Base-by-base conservation (phyloP, 2,329 filamentous ascomycete genomes). In the Ascochyta viciae-villosae region DNA sequence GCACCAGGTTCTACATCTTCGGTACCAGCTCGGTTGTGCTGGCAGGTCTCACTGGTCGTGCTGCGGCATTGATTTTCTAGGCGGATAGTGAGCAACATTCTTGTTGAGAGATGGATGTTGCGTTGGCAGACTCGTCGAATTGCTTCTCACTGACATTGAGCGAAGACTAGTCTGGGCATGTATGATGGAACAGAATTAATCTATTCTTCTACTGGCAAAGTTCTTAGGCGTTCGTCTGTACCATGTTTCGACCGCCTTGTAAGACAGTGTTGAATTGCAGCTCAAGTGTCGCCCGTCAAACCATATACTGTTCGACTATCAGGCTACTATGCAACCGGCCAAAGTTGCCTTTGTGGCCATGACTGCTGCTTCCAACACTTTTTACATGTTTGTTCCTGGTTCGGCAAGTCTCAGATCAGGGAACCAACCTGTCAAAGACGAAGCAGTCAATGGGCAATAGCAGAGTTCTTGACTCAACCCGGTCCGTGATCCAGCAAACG, bases 1-100 rank as follows among this genome's bases (percentile, higher is more conserved):
- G 43, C 15, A 33, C 26, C 10, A 56, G 53, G 38, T 56, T 56
- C 42, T 56, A 51, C 38, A 56, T 56, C 6, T 56, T 56, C 33
- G n/a, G 13, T 8, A 56, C 31, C 29, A 56, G 53, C 26, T 56
- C 53, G 3, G 3, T 51, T 23, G 53, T 56, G 5, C 38, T 56
- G 38, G 53, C 53, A 2, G 53, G 53, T 23, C 42, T 56, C 6
- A 56, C 53, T 16, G 53, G 47, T 22, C 47, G 53, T 43, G 53
- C 53, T 22, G 53, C 53, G 37, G 24, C 31, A 16, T 16, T 56
- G 38, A 47, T 56, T 22, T 56, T 56, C 33, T 56, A 16, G 31
- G 19, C 16, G 27, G 27, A 37, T 4, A 5, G 8, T 31, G 10
- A 31, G 29, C 29, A 12, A 13, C 13, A 15, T 12, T 13, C 4